Conservation (phyloP, 805 yeast genomes). For the Ogataea salicorniae region DNA sequence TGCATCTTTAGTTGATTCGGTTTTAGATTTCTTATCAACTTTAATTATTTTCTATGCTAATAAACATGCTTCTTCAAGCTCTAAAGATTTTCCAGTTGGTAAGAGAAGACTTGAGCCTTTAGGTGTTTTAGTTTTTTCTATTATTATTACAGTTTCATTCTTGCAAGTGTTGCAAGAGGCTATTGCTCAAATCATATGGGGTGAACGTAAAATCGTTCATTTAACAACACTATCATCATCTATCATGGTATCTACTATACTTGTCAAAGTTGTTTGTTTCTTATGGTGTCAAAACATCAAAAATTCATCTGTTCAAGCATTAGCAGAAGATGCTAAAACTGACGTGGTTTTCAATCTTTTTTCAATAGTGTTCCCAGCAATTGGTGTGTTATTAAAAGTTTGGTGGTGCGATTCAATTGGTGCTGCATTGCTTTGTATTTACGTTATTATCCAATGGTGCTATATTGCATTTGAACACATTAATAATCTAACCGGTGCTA, state of each 20-base stretch:
- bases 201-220: conserved; percentile 36
- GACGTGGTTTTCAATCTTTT: conserved; percentile 70
- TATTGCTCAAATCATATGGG: conserved; percentile 37
- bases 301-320: conserved; percentile 68
- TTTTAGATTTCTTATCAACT: conserved; percentile 69
- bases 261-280: conserved; percentile 57
- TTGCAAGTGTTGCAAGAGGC: conserved; percentile 69
- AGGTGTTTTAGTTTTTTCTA: conserved; percentile 69
- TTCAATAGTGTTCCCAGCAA: conserved; percentile 63
- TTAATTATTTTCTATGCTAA: conserved; percentile 64
- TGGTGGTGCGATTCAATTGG: conserved; percentile 80
- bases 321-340: conserved; percentile 78
- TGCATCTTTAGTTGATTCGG: conserved; percentile 75
- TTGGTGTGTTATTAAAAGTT: conserved; percentile 44
- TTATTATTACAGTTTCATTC: conserved; percentile 66
- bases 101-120: conserved; percentile 69
- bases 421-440: conserved; percentile 57
- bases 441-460: conserved; percentile 62
- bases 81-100: conserved; percentile 58
- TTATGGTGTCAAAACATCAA: conserved; percentile 54
- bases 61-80: conserved; percentile 36
- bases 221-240: conserved; percentile 45
- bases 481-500: conserved; percentile 68
- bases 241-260: conserved; percentile 62
- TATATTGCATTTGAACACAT: conserved; percentile 65